phyloP scores from a whole-genome alignment of 2,329 filamentous ascomycete genomes.

The Didymella glomerata region DNA sequence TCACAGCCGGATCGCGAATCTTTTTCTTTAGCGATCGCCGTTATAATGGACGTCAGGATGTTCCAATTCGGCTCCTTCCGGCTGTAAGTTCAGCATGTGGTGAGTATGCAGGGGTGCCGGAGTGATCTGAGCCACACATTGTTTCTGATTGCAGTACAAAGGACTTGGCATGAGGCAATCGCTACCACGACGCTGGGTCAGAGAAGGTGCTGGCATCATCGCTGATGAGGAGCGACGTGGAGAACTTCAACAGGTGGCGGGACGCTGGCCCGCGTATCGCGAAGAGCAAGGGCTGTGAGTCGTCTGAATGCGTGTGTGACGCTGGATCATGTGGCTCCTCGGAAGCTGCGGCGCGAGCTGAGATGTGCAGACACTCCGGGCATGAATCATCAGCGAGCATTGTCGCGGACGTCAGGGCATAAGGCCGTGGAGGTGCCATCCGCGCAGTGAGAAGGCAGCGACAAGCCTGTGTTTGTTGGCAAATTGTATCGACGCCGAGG shows the following conservation, averaged over 20 bases:
- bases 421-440: neutral
- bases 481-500: neutral
- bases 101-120: neutral
- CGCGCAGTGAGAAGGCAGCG: neutral
- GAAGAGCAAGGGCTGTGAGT: neutral
- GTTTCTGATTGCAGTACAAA: neutral
- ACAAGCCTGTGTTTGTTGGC: neutral
- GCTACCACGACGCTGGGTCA: slow-evolving; percentile 5
- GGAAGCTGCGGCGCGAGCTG: neutral
- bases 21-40: neutral
- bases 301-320: neutral
- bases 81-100: slow-evolving; percentile 7
- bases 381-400: neutral
- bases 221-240: neutral
- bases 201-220: slow-evolving; percentile 3
- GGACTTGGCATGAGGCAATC: slow-evolving; percentile 8
- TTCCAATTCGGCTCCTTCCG: slow-evolving; percentile 8
- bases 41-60: neutral
- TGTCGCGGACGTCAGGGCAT: neutral
- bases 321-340: neutral
- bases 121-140: neutral
- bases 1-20: neutral
- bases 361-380: neutral
- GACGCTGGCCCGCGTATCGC: neutral
- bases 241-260: neutral